Conservation (phyloP, 345 rosid species). For the Eucalyptus melliodora region DNA sequence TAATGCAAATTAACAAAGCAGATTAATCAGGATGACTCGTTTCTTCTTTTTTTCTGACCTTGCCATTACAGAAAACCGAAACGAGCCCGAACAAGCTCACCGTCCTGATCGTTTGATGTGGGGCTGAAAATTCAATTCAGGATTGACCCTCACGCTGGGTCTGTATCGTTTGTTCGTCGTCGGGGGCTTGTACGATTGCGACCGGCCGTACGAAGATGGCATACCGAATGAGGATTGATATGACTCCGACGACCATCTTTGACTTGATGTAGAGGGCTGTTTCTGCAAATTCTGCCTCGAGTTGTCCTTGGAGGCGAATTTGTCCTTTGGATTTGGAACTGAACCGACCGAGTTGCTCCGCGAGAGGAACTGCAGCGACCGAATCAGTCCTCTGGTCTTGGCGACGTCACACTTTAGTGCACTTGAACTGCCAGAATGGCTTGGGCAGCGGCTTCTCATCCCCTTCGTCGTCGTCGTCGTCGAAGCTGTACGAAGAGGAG, state of each 20-base stretch:
- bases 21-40: neutral
- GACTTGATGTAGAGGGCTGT: slow-evolving; percentile 22
- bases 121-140: slow-evolving; percentile 59
- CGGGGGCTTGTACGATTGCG: slow-evolving; percentile 19
- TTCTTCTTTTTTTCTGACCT: slow-evolving; percentile 42
- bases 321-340: slow-evolving; percentile 34
- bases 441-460: slow-evolving; percentile 9
- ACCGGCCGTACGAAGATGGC: slow-evolving; percentile 7
- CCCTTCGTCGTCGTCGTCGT: slow-evolving; percentile 2
- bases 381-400: slow-evolving; percentile 38
- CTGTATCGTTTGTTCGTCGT: slow-evolving; percentile 27
- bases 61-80: slow-evolving; percentile 61
- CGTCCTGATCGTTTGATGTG: slow-evolving; percentile 40
- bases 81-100: slow-evolving; percentile 48
- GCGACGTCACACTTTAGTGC: slow-evolving; percentile 55
- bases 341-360: slow-evolving; percentile 81
- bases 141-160: slow-evolving; percentile 46
- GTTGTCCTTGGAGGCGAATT: slow-evolving; percentile 18
- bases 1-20: neutral
- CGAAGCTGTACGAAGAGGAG: slow-evolving; percentile 27
- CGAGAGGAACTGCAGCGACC: slow-evolving; percentile 53
- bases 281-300: slow-evolving; percentile 31
- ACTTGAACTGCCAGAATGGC: slow-evolving; percentile 59
- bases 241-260: slow-evolving; percentile 27
- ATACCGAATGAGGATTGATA: neutral